These are phyloP conservation scores for Cutaneotrichosporon mucoides DNA, from an alignment of 1,284 basidiomycete species.

Conservation along the genomic window DNA sequence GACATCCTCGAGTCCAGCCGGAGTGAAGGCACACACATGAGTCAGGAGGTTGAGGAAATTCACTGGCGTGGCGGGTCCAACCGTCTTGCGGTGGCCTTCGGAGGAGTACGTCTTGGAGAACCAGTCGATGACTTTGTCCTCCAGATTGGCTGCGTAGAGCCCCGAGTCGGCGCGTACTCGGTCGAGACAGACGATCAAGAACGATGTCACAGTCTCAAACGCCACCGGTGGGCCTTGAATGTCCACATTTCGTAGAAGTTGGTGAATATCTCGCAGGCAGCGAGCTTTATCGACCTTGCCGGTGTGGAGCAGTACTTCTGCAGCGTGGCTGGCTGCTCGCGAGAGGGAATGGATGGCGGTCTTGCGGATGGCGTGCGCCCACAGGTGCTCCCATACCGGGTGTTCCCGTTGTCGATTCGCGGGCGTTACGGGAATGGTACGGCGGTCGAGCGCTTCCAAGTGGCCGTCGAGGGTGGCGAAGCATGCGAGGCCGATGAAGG, in stretches of 20 bases:
- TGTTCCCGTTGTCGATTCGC: slow-evolving; percentile 7
- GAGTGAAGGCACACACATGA: slow-evolving; percentile 57
- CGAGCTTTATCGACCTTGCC: slow-evolving; percentile 57
- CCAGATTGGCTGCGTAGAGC: slow-evolving; percentile 71
- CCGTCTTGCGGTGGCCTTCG: slow-evolving; percentile 52
- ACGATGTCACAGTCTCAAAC: slow-evolving; percentile 77
- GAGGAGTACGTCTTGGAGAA: slow-evolving; percentile 54
- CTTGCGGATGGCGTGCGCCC: slow-evolving; percentile 75
- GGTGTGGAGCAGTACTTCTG: slow-evolving; percentile 54
- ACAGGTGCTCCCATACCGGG: slow-evolving; percentile 66
- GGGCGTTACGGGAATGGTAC: slow-evolving; percentile 21
- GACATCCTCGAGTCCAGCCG: slow-evolving; percentile 10
- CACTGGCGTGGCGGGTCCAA: slow-evolving; percentile 52
- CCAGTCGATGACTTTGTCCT: slow-evolving; percentile 83
- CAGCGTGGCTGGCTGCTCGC: slow-evolving; percentile 76
- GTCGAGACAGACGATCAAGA: slow-evolving; percentile 64
- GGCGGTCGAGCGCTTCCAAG: neutral
- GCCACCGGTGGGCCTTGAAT: slow-evolving; percentile 80
- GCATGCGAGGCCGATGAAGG: slow-evolving; percentile 69
- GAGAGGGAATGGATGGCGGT: slow-evolving; percentile 62
- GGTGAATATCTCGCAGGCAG: slow-evolving; percentile 66
- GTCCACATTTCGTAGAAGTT: slow-evolving; percentile 70
- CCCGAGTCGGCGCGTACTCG: slow-evolving; percentile 71
- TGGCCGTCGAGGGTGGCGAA: slow-evolving; percentile 21
- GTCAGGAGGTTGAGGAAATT: slow-evolving; percentile 65